phyloP scores from a whole-genome alignment of 2,329 filamentous ascomycete genomes.

The Helicocarpus griseus region DNA sequence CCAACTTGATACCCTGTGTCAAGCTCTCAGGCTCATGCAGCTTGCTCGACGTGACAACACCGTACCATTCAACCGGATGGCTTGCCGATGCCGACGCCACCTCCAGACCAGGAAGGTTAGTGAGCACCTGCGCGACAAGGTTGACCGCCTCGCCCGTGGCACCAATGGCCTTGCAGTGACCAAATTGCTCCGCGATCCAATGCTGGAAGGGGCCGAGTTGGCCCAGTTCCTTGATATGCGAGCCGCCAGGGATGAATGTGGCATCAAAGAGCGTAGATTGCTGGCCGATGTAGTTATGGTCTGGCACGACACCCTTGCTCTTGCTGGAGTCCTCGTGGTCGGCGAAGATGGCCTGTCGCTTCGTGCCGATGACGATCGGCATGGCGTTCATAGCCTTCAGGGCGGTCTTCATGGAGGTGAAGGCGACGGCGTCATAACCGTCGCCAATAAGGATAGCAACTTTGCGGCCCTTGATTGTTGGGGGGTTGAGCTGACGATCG shows the following conservation, averaged over 20 bases:
- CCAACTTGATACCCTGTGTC: conserved; percentile 52
- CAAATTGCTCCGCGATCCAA: conserved; percentile 72
- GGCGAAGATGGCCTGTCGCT: conserved; percentile 56
- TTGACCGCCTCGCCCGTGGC: conserved; percentile 63
- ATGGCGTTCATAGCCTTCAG: conserved; percentile 54
- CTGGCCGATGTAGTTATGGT: conserved; percentile 71
- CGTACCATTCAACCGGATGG: conserved; percentile 58
- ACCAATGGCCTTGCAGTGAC: conserved; percentile 69
- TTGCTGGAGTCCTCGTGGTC: conserved; percentile 40
- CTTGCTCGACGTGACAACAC: conserved; percentile 59
- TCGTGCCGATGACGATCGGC: conserved; percentile 60
- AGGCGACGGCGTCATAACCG: conserved; percentile 45
- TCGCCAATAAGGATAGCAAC: conserved; percentile 44
- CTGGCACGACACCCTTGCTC: conserved; percentile 43
- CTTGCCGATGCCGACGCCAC: conserved; percentile 40
- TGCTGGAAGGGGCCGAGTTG: conserved; percentile 64
- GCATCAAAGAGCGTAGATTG: conserved; percentile 70
- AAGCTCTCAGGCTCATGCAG: conserved; percentile 47
- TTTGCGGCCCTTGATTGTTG: conserved; percentile 57
- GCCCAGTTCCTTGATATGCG: conserved; percentile 49
- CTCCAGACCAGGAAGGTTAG: conserved; percentile 37
- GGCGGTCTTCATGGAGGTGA: conserved; percentile 54
- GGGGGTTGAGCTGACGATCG: conserved; percentile 55
- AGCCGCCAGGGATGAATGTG: conserved; percentile 57
- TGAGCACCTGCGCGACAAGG: conserved; percentile 45